phyloP scores from a whole-genome alignment of 2,329 filamentous ascomycete species.

The Aspergillus texensis region DNA sequence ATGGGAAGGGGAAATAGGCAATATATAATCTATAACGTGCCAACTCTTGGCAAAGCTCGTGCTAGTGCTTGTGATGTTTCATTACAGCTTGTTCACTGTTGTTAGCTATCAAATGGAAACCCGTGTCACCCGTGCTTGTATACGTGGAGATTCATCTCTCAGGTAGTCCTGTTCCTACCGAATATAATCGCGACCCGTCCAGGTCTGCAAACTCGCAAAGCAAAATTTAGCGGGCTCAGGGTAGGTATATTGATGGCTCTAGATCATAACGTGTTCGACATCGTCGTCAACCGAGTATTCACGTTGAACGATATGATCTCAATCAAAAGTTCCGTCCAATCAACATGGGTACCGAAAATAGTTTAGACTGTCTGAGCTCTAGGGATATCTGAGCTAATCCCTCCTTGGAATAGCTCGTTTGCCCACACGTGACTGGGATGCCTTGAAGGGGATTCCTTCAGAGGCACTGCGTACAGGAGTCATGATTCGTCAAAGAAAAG shows the following conservation, averaged over 20 bases:
- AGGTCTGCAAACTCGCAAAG: not conserved
- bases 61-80: not conserved
- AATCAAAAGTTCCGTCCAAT: too few relatives aligned
- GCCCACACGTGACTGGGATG: too few relatives aligned
- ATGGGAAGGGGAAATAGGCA: not conserved
- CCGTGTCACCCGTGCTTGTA: not conserved
- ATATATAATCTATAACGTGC: not conserved
- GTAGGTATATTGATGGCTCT: not conserved
- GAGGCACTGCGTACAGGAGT: too few relatives aligned
- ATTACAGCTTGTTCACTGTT: not conserved
- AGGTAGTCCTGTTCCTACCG: not conserved
- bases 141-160: not conserved
- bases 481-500: too few relatives aligned
- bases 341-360: too few relatives aligned
- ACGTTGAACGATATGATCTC: too few relatives aligned
- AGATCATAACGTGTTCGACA: not conserved
- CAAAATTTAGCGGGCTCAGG: not conserved
- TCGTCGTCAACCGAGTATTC: too few relatives aligned
- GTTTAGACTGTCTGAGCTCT: too few relatives aligned
- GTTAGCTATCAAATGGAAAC: not conserved
- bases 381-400: too few relatives aligned
- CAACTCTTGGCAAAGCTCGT: not conserved
- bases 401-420: too few relatives aligned
- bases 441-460: too few relatives aligned
- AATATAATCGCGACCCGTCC: not conserved